Evolutionary conservation across 2,329 filamentous ascomycete genomes (phyloP).

Genomic region (Talaromyces sp.): DNA sequence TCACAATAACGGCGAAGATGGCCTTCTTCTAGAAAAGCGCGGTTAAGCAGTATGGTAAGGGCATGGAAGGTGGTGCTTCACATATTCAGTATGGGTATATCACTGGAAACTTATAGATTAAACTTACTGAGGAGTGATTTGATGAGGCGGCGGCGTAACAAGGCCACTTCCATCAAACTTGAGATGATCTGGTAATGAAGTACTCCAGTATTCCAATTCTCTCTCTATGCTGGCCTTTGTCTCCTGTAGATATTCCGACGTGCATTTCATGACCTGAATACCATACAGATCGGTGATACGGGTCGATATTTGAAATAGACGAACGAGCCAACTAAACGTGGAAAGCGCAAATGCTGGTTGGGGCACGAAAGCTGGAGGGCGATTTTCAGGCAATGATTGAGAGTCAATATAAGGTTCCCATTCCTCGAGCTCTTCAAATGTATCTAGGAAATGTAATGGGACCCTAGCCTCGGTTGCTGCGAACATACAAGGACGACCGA

Average conservation of each 20-base stretch:
- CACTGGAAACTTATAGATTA: background rate
- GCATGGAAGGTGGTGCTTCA: background rate
- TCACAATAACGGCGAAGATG: slow-evolving; percentile 15
- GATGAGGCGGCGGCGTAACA: background rate
- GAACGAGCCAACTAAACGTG: background rate
- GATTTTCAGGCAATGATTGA: slow-evolving; percentile 6
- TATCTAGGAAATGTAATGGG: slow-evolving; percentile 21
- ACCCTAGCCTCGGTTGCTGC: slow-evolving; percentile 18
- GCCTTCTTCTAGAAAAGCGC: background rate
- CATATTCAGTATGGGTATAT: background rate
- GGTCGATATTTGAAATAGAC: background rate
- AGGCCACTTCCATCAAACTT: background rate
- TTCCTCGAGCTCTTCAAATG: slow-evolving; percentile 23
- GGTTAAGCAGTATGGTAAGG: background rate
- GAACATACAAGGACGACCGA: background rate
- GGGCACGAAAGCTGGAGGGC: background rate
- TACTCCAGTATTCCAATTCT: background rate
- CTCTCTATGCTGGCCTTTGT: background rate
- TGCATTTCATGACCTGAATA: background rate
- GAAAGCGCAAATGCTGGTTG: background rate
- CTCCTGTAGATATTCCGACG: background rate
- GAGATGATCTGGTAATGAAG: background rate
- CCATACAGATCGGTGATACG: background rate
- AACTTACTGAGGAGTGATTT: background rate
- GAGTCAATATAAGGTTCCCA: slow-evolving; percentile 22